Base-by-base conservation (phyloP, 345 rosid genomes). In the Anastatica hierochuntica region DNA sequence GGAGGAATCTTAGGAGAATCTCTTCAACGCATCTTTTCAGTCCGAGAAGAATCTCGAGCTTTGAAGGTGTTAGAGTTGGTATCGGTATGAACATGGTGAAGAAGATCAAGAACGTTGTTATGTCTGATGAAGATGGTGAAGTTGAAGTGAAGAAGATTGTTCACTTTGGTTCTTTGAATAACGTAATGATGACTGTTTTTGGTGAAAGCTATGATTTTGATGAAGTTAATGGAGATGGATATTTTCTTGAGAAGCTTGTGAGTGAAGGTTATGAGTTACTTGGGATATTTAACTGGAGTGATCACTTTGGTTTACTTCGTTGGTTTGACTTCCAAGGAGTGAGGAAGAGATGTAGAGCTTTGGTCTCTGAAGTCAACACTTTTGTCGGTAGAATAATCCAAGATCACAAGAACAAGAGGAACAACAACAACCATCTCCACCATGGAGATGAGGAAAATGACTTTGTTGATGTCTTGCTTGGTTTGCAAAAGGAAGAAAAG, bases 1-100 rank as follows among this genome's bases (percentile, higher is more conserved):
- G 97, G 94, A 82, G 95, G 65, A 85, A 81, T 38, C 63, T 85
- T 20, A 81, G 97, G 70, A 73, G 94, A 43, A 81, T 83, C 68
- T 81, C 97, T 2, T 49, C 85, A 0, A 83, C 94, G 23, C 82
- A 83, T 76, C 72, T 83, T 61, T 89, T 89, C 54, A 83, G 90
- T 46, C 97, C 97, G 2, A 72, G 63, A 24, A 76, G 82, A 62
- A 71, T 85, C 2, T 57, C 77, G 5, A 48, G 66, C 30, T 79
- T 70, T 1, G 89, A 74, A 10, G 70, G 53, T 30, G 62, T 76
- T 19, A 61, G 97, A n/a, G 39, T 16, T 4, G 66, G 48, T 8
- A 75, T 79, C 2, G 94, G 97, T 16, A 9, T 49, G 3, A 61
- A 66, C 34, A 78, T 89, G 84, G 75, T 75, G 12, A 45, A 43